Evolutionary conservation across 495 filamentous ascomycete genomes (phyloP).

Genomic region (Hypoxylon lienhwacheense): DNA sequence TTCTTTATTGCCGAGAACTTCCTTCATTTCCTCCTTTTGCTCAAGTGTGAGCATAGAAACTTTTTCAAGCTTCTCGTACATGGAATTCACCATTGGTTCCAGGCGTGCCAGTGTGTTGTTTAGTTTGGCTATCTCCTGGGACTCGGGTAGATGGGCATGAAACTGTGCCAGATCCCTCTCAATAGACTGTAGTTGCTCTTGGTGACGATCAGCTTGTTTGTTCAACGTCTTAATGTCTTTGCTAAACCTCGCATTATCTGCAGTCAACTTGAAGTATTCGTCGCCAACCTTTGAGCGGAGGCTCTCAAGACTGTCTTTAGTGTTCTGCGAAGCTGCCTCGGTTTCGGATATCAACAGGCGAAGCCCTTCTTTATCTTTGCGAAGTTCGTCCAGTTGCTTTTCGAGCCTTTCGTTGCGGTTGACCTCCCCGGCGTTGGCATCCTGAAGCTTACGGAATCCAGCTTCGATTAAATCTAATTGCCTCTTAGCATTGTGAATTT

Average conservation of each 20-base stretch:
- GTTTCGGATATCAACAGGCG: conserved; percentile 16
- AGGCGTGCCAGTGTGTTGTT: conserved; percentile 20
- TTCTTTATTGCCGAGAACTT: conserved; percentile 6
- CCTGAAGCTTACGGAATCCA: conserved; percentile 15
- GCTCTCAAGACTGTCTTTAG: conserved; percentile 15
- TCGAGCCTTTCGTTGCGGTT: conserved; percentile 17
- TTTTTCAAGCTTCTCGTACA: conserved; percentile 20
- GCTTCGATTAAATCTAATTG: conserved; percentile 17
- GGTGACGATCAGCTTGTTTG: conserved; percentile 16
- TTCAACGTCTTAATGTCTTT: conserved; percentile 25
- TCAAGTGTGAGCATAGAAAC: conserved; percentile 2
- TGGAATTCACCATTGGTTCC: conserved; percentile 20
- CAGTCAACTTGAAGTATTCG: conserved; percentile 22
- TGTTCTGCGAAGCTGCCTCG: conserved; percentile 3
- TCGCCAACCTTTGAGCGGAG: conserved; percentile 25
- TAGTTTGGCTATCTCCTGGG: conserved; percentile 12
- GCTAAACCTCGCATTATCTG: conserved; percentile 23
- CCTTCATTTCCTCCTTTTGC: conserved; percentile 8
- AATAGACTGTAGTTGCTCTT: conserved; percentile 6
- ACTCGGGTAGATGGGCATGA: conserved; percentile 2
- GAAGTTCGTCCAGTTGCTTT: conserved; percentile 23
- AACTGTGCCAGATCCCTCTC: conserved; percentile 7
- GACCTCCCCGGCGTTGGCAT: conserved; percentile 7
- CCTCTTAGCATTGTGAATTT: conserved; percentile 15
- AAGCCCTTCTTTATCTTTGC: conserved; percentile 20